Conservation (phyloP, 139 green algal genomes). For the Ettlia oleoabundans region DNA sequence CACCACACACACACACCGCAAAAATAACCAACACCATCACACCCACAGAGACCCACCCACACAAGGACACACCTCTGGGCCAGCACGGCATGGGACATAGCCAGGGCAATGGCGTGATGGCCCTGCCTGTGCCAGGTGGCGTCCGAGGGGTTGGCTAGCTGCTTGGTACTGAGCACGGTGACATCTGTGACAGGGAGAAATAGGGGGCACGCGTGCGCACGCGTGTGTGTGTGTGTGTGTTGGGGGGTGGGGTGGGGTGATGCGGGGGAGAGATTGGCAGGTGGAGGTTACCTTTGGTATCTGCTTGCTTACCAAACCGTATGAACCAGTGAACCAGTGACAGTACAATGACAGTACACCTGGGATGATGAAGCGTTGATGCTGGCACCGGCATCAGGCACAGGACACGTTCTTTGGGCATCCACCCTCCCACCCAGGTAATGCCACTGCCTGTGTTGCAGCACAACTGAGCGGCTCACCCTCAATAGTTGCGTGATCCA, state of each 20-base stretch:
- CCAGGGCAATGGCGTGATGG: not conserved
- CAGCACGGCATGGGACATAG: constrained; percentile 7
- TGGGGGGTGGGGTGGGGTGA: too few relatives aligned
- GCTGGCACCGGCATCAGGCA: not conserved
- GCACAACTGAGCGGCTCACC: not conserved
- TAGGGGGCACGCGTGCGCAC: too few relatives aligned
- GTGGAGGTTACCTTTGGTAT: too few relatives aligned
- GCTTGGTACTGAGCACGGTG: not conserved
- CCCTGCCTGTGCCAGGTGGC: not conserved
- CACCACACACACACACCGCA: not conserved
- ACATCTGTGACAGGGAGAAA: not conserved
- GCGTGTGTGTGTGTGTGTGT: too few relatives aligned
- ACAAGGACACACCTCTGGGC: constrained; percentile 21
- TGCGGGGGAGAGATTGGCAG: too few relatives aligned
- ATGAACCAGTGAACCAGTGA: too few relatives aligned
- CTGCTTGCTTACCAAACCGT: too few relatives aligned
- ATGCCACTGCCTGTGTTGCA: not conserved
- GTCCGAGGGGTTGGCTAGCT: not conserved
- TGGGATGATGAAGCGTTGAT: too few relatives aligned
- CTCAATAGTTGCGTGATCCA: constrained; percentile 18
- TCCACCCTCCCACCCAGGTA: not conserved
- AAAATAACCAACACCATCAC: not conserved
- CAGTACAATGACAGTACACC: too few relatives aligned
- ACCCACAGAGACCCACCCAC: too few relatives aligned
- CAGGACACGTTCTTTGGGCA: too few relatives aligned